Conservation (phyloP, 2,329 filamentous ascomycete species). For the Xylariaceae sp. region DNA sequence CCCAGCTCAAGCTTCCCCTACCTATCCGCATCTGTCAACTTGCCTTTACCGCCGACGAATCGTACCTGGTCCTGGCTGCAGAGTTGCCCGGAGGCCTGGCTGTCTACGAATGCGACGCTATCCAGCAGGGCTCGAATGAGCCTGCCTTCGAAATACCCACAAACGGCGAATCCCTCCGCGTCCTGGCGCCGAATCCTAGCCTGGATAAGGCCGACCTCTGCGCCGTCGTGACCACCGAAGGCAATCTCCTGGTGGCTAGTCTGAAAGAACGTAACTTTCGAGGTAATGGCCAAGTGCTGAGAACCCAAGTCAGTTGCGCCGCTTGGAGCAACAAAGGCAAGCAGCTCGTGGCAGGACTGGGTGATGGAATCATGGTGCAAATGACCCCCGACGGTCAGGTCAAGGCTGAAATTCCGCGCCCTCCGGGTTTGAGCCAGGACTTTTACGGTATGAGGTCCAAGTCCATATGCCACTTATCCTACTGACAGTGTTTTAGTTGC, state of each 20-base stretch:
- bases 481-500: slow-evolving; percentile 49
- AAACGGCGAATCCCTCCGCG: slow-evolving; percentile 64
- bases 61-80: slow-evolving; percentile 73
- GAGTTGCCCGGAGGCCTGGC: slow-evolving; percentile 75
- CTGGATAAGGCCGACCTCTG: slow-evolving; percentile 65
- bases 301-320: slow-evolving; percentile 69
- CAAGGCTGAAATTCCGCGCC: slow-evolving; percentile 73
- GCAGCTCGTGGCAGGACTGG: slow-evolving; percentile 80
- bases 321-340: slow-evolving; percentile 93
- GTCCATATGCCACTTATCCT: slow-evolving; percentile 10
- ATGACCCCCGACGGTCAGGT: slow-evolving; percentile 73
- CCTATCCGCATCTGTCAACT: slow-evolving; percentile 77
- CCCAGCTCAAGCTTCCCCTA: slow-evolving; percentile 65
- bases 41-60: slow-evolving; percentile 84
- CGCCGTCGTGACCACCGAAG: slow-evolving; percentile 71
- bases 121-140: slow-evolving; percentile 59
- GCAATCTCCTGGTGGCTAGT: slow-evolving; percentile 78
- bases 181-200: slow-evolving; percentile 73
- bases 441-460: slow-evolving; percentile 57
- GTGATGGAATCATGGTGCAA: slow-evolving; percentile 71
- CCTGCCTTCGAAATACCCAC: slow-evolving; percentile 70
- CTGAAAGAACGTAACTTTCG: slow-evolving; percentile 58
- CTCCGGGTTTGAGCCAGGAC: slow-evolving; percentile 55
- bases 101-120: slow-evolving; percentile 67
- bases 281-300: slow-evolving; percentile 55